phyloP scores from a whole-genome alignment of 257 asterid genomes.

The Scutellaria baicalensis region DNA sequence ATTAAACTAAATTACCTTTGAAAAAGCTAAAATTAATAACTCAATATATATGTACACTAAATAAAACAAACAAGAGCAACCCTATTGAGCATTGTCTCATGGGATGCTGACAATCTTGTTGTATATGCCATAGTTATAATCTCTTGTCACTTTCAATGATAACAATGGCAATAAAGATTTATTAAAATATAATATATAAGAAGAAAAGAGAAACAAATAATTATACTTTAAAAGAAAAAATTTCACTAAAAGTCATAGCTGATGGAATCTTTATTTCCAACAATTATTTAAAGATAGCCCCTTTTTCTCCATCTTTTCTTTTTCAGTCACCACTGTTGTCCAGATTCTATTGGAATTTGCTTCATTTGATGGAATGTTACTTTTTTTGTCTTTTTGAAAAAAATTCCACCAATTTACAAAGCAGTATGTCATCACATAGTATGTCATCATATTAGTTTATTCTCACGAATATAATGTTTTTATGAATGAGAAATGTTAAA shows the following conservation, averaged over 20 bases:
- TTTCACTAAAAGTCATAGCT: neutral
- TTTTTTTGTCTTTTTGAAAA: neutral
- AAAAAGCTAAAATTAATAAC: too few relatives aligned
- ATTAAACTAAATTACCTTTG: too few relatives aligned
- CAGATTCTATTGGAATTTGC: constrained; percentile 20
- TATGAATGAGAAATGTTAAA: too few relatives aligned
- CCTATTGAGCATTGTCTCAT: neutral
- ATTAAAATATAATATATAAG: neutral
- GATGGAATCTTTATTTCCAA: constrained; percentile 17
- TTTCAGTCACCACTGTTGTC: constrained; percentile 9
- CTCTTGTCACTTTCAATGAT: constrained; percentile 5
- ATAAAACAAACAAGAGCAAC: neutral
- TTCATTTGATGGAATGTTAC: neutral
- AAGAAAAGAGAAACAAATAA: neutral
- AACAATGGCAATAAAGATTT: neutral
- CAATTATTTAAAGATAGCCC: neutral
- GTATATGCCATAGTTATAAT: neutral
- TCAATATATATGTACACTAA: too few relatives aligned
- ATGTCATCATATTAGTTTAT: too few relatives aligned
- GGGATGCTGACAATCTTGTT: neutral
- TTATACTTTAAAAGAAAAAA: neutral
- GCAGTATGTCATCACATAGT: too few relatives aligned
- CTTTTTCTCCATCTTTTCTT: constrained; percentile 13
- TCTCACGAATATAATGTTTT: too few relatives aligned
- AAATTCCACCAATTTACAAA: too few relatives aligned